These are phyloP conservation scores for Thermoascus crustaceus DNA, from an alignment of 2,329 filamentous ascomycete genomes.

Conservation along the genomic window DNA sequence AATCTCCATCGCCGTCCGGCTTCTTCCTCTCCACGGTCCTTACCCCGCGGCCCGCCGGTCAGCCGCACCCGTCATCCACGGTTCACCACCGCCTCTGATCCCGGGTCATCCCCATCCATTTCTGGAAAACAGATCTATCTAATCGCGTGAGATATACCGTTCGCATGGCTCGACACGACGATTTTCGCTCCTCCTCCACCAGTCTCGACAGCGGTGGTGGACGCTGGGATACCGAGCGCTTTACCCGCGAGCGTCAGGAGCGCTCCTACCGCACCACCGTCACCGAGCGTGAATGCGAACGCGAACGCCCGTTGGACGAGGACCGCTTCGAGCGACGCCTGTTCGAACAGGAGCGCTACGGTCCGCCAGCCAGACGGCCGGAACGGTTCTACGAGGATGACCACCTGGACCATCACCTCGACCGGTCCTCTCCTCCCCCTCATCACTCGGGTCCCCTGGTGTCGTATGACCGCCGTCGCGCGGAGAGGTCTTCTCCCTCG, in stretches of 20 bases:
- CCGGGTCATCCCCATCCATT: constrained; percentile 4
- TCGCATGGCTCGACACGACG: constrained; percentile 31
- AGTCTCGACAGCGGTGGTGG: constrained; percentile 20
- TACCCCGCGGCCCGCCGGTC: constrained; percentile 21
- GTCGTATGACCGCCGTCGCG: constrained; percentile 50
- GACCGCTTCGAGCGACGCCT: constrained; percentile 35
- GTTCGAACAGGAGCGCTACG: constrained; percentile 34
- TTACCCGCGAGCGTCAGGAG: constrained; percentile 36
- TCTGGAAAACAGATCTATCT: not conserved
- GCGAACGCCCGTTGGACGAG: constrained; percentile 25
- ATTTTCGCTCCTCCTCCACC: constrained; percentile 28
- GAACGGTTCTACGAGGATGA: constrained; percentile 35
- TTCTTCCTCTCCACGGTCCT: constrained; percentile 12
- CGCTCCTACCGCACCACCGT: constrained; percentile 22
- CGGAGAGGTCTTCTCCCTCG: constrained; percentile 45
- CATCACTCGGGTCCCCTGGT: constrained; percentile 45
- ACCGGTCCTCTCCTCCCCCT: no score
- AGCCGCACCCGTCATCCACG: constrained; percentile 30
- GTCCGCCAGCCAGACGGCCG: constrained; percentile 32
- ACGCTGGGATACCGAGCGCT: constrained; percentile 35
- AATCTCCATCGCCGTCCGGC: no score
- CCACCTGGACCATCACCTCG: constrained; percentile 33
- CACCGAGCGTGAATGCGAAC: constrained; percentile 7
- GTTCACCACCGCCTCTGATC: constrained; percentile 14
- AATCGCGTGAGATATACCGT: constrained; percentile 8